Evolutionary conservation across 23 red algal species (phyloP).

Genomic region (Gracilariopsis chorda): DNA sequence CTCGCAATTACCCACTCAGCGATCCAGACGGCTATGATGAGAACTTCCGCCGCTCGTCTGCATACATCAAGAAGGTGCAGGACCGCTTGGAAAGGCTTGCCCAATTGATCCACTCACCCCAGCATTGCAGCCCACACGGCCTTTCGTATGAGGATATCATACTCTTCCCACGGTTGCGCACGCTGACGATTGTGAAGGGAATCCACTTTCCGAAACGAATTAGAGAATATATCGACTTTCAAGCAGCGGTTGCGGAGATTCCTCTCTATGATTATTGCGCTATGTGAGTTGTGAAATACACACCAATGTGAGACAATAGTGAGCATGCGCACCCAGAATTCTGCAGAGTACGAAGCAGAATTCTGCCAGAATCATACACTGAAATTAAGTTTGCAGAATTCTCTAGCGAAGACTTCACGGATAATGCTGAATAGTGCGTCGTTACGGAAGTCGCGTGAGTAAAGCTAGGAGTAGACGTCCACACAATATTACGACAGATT

Average conservation of each 20-base stretch:
- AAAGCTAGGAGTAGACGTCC: no score
- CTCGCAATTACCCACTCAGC: constrained; percentile 9
- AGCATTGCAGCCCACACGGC: constrained; percentile 20
- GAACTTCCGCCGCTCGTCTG: constrained; percentile 11
- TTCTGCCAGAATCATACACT: no score
- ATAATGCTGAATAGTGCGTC: no score
- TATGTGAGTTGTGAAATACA: no score
- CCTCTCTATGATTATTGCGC: constrained; percentile 2
- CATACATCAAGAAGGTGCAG: constrained; percentile 32
- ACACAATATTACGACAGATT: no score
- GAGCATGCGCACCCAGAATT: no score
- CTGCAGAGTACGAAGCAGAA: no score
- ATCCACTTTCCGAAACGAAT: constrained; percentile 21
- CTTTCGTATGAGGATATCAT: constrained; percentile 51
- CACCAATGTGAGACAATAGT: no score
- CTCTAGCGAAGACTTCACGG: no score
- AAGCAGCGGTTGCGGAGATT: constrained; percentile 3
- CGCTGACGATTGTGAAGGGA: constrained; percentile 56
- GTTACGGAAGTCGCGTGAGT: no score
- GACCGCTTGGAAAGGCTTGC: not conserved
- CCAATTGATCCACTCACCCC: constrained; percentile 2
- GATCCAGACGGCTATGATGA: constrained; percentile 21
- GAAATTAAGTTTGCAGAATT: no score
- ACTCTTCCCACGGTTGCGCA: constrained; percentile 51
- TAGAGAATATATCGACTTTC: constrained; percentile 33